Percentiles rank a stretch among this genome's conserved stretches.
Evolutionary conservation across 106 monocot species (phyloP).

Genomic region (Xerophyta viscosa): DNA sequence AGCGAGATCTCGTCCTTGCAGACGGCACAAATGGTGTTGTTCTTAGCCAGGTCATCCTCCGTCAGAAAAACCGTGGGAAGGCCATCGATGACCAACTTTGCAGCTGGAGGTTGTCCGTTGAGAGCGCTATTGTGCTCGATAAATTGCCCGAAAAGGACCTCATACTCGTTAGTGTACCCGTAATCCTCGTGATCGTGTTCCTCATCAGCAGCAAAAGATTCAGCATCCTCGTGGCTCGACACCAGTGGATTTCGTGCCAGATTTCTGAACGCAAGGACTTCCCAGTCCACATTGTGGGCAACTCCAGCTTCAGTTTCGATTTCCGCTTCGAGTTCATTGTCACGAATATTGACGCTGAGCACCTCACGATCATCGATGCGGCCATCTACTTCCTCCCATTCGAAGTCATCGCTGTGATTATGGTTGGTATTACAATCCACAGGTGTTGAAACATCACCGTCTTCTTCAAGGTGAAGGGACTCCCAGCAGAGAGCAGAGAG

Average conservation of each 20-base stretch:
- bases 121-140: background rate
- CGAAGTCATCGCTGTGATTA: slow-evolving; percentile 8
- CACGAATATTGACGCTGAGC: slow-evolving; percentile 3
- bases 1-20: slow-evolving; percentile 30
- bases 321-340: slow-evolving; percentile 1
- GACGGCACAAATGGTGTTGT: slow-evolving; percentile 22
- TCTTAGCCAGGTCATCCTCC: slow-evolving; percentile 7
- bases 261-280: slow-evolving; percentile 1
- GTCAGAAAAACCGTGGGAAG: slow-evolving; percentile 18
- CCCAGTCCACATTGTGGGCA: background rate
- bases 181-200: background rate
- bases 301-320: background rate
- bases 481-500: slow-evolving; percentile 10
- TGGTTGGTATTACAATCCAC: too few relatives aligned
- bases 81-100: slow-evolving; percentile 21
- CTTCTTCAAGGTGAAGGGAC: slow-evolving; percentile 11
- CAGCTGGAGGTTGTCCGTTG: slow-evolving; percentile 15
- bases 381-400: slow-evolving; percentile 32
- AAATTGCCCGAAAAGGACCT: slow-evolving; percentile 1
- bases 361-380: slow-evolving; percentile 1
- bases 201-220: background rate
- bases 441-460: too few relatives aligned
- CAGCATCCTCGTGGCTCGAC: background rate
- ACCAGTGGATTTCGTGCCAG: too few relatives aligned
- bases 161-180: background rate